Evolutionary conservation across 495 filamentous ascomycete species (phyloP).

Genomic region (Viridothelium virens): DNA sequence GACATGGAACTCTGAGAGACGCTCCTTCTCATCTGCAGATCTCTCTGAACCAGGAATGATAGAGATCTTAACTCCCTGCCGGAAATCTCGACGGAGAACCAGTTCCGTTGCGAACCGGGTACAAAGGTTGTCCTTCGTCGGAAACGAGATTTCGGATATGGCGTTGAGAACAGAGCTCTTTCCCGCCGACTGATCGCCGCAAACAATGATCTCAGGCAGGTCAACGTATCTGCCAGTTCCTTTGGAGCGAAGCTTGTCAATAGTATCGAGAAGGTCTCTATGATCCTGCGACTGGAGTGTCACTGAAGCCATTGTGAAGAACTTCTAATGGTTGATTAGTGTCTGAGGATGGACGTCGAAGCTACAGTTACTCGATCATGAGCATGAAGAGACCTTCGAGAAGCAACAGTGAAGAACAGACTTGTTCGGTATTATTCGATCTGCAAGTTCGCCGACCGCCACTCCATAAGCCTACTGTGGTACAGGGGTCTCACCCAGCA

Average conservation of each 20-base stretch:
- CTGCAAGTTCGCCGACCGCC: too few relatives aligned
- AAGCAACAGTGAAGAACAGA: too few relatives aligned
- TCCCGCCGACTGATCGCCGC: slow-evolving; percentile 25
- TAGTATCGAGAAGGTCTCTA: slow-evolving; percentile 14
- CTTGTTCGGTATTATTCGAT: too few relatives aligned
- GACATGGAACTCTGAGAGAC: not conserved
- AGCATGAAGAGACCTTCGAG: too few relatives aligned
- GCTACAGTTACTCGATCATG: too few relatives aligned
- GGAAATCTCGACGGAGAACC: slow-evolving; percentile 41
- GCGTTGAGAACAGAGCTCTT: slow-evolving; percentile 31
- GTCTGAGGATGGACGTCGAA: not conserved
- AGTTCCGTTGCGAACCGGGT: slow-evolving; percentile 54
- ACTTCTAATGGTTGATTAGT: not conserved
- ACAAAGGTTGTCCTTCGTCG: slow-evolving; percentile 44
- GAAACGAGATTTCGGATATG: slow-evolving; percentile 33
- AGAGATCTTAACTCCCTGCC: not conserved
- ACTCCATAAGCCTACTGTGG: too few relatives aligned
- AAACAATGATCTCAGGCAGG: slow-evolving; percentile 25
- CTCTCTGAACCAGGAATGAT: slow-evolving; percentile 13
- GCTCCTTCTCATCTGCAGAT: not conserved
- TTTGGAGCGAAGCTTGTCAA: slow-evolving; percentile 17
- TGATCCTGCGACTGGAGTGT: slow-evolving; percentile 14
- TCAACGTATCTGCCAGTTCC: slow-evolving; percentile 13
- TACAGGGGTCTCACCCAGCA: too few relatives aligned
- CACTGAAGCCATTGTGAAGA: not conserved